Percentiles rank a stretch among this genome's conserved stretches.
phyloP scores from a whole-genome alignment of 129 eudicot species.

The Flaveria sonorensis region DNA sequence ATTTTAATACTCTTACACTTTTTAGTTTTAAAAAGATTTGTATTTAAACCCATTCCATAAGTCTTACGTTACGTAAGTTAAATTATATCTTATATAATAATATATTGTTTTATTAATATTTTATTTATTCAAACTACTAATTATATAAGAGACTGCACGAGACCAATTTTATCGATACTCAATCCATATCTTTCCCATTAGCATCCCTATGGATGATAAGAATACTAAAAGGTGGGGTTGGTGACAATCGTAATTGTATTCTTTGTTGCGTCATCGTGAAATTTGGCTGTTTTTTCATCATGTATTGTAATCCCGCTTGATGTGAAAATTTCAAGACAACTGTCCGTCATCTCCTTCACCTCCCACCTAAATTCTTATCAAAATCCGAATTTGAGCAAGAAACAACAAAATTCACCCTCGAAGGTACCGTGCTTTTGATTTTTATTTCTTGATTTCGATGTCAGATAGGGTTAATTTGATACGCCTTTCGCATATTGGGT shows the following conservation, averaged over 20 bases:
- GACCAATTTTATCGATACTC: too few species aligned
- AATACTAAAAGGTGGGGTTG: too few species aligned
- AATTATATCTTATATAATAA: too few species aligned
- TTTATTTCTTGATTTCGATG: not conserved
- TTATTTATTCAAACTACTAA: too few species aligned
- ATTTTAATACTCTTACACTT: too few species aligned
- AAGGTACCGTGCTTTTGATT: constrained; percentile 20
- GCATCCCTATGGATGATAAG: too few species aligned
- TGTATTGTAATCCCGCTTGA: constrained; percentile 7
- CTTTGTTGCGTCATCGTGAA: constrained; percentile 2
- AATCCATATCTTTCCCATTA: too few species aligned
- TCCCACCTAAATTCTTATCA: constrained; percentile 7
- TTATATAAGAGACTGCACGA: too few species aligned
- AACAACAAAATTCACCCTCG: constrained; percentile 5
- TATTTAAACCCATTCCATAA: too few species aligned
- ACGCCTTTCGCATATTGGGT: not conserved
- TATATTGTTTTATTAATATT: too few species aligned
- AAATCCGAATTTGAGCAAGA: not conserved
- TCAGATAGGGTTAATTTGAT: not conserved
- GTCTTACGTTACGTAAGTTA: too few species aligned
- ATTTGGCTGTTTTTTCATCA: constrained; percentile 7
- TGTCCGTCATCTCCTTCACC: constrained; percentile 4
- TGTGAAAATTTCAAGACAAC: constrained; percentile 12
- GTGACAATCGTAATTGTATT: not conserved
- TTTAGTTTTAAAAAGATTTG: too few species aligned